phyloP scores from a whole-genome alignment of 345 rosid species.

The Acer yangbiense region DNA sequence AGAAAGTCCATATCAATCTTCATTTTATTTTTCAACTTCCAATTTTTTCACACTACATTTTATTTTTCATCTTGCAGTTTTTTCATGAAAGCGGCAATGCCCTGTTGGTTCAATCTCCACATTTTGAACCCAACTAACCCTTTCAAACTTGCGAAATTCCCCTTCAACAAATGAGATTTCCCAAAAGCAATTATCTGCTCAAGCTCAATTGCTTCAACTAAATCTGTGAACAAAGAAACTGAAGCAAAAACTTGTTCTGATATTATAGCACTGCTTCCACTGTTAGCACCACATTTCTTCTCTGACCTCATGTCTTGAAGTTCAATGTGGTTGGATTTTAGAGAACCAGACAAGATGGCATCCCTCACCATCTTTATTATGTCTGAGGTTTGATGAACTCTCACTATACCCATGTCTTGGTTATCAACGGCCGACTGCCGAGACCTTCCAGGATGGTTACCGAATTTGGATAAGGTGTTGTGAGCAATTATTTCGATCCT shows the following conservation, averaged over 20 bases:
- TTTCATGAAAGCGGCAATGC: not conserved
- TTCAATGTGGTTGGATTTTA: slow-evolving; percentile 6
- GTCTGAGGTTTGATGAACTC: slow-evolving; percentile 17
- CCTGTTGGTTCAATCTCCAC: slow-evolving; percentile 5
- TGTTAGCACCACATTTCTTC: not conserved
- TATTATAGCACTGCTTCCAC: not conserved
- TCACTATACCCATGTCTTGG: not conserved
- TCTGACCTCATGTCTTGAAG: slow-evolving; percentile 13
- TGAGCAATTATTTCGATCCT: slow-evolving; percentile 9
- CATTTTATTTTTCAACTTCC: no score
- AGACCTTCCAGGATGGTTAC: not conserved
- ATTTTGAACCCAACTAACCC: not conserved
- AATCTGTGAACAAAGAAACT: slow-evolving; percentile 5
- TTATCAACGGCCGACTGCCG: not conserved
- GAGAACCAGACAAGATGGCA: slow-evolving; percentile 16
- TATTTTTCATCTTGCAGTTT: not conserved
- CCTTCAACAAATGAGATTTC: slow-evolving; percentile 9
- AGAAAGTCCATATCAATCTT: no score
- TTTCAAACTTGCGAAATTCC: not conserved
- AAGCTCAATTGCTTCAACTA: slow-evolving; percentile 7
- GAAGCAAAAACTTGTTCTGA: slow-evolving; percentile 12
- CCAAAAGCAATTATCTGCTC: not conserved
- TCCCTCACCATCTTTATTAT: slow-evolving; percentile 6
- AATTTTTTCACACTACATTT: no score
- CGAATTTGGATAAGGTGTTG: not conserved